Evolutionary conservation across 164 flowering plant species (phyloP).

Genomic region (Litsea cubeba): DNA sequence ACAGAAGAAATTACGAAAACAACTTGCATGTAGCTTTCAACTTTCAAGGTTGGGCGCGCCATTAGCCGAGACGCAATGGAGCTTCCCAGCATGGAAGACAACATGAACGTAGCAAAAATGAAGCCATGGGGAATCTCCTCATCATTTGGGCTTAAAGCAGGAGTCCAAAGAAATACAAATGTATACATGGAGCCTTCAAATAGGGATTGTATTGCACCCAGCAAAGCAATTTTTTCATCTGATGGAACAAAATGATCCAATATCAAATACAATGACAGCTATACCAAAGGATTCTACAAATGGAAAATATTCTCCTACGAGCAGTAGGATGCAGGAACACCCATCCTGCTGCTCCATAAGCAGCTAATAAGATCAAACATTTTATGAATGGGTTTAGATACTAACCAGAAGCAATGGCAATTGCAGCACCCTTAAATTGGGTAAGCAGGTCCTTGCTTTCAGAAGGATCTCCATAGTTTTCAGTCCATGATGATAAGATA

Average conservation of each 20-base stretch:
- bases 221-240: conserved; percentile 95
- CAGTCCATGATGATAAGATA: conserved; percentile 83
- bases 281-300: not conserved
- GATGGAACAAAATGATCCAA: conserved; percentile 8
- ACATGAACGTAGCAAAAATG: conserved; percentile 96
- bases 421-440: conserved; percentile 91
- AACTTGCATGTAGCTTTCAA: conserved; percentile 96
- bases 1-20: conserved; percentile 69
- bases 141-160: conserved; percentile 90
- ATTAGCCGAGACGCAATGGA: conserved; percentile 80
- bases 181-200: conserved; percentile 99
- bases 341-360: too few relatives aligned
- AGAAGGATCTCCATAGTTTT: conserved; percentile 93
- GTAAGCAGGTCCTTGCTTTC: conserved; percentile 87
- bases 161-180: conserved; percentile 98
- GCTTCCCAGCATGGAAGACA: conserved; percentile 98
- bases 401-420: conserved; percentile 91
- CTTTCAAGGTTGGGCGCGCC: conserved; percentile 64
- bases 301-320: too few relatives aligned
- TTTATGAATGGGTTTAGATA: not conserved
- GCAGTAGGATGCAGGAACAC: too few relatives aligned
- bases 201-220: conserved; percentile 94
- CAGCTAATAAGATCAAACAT: too few relatives aligned
- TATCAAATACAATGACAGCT: not conserved
- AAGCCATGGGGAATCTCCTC: conserved; percentile 99